Base-by-base conservation (phyloP, 257 asterid species). In the Jasminum sambac region DNA sequence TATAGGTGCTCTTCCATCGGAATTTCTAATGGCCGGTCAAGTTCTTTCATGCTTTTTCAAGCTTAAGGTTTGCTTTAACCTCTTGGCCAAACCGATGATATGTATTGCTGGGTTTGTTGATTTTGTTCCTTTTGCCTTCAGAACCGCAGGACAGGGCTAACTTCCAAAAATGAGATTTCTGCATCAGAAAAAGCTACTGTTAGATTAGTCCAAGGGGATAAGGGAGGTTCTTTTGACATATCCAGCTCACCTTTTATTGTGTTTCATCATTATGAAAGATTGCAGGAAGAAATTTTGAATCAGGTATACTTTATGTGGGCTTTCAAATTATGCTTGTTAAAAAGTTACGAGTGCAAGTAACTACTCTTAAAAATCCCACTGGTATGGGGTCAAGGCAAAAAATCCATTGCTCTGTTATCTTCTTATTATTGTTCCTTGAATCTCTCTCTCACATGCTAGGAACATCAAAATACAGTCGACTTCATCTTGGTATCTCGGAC, bases 11-110 rank as follows among this genome's bases (percentile, higher is more conserved):
- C 69, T 75, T 76, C 86, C 96, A 37, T 79, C 81, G 74, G 86
- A 85, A 59, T 64, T 72, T 66, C 73, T 95, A 50, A 72, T 78
- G 85, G 92, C 99, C 77, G 99, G 98, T 64, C 96, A 95, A 80
- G 96, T 96, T 24, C 64, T 91, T 64, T 88, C 98, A 36, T 87
- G 86, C 82, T 89, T 89, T 87, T 88, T 95, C 89, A 88, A 86
- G 81, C 88, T 95, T 62, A 91, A 91, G 99, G 99, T 95, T 77
- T 75, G 94, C 79, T 19, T 43, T 17, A 60, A 72, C 62, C 36
- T 23, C n/a, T 21, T 24, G 13, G 34, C 62, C 62, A 55, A 55
- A 9, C 8, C 8, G 36, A 55, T 21, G 62, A 57, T 55, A 63
- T 55, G 41, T 40, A 17, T 70, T 72, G 12, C 74, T 59, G 57